phyloP scores from a whole-genome alignment of 768 basidiomycete genomes.

The Pleurotus tuber-regium region DNA sequence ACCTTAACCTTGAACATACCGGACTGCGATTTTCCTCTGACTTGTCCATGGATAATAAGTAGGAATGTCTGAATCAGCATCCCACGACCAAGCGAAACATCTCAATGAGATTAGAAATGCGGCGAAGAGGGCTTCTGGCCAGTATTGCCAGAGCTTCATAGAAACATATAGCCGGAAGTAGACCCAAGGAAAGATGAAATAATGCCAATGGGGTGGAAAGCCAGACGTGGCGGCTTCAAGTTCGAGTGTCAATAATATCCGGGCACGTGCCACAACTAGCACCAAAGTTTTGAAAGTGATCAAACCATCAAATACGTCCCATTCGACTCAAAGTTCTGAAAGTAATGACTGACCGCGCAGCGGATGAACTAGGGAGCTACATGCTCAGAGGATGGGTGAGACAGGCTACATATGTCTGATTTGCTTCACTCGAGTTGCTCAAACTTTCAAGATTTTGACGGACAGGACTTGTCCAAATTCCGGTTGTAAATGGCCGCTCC shows the following conservation, averaged over 20 bases:
- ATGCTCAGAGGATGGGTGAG: conserved; percentile 78
- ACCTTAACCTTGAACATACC: conserved; percentile 36
- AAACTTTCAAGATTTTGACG: conserved; percentile 60
- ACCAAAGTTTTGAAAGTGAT: no score
- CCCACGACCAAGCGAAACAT: conserved; percentile 3
- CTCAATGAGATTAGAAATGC: conserved; percentile 34
- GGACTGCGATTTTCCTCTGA: conserved; percentile 52
- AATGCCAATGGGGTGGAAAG: not conserved
- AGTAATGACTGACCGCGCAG: conserved; percentile 49
- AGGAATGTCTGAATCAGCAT: conserved; percentile 24
- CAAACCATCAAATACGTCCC: no score
- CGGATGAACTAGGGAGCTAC: conserved; percentile 60
- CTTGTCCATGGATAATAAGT: conserved; percentile 42
- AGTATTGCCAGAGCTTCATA: conserved; percentile 52
- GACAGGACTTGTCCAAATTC: conserved; percentile 57
- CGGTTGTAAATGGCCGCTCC: conserved; percentile 64
- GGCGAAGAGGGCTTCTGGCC: conserved; percentile 47
- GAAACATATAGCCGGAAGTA: conserved; percentile 24
- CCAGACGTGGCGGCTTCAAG: conserved; percentile 7
- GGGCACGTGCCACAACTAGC: not conserved
- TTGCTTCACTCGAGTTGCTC: conserved; percentile 5
- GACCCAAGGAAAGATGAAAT: conserved; percentile 5
- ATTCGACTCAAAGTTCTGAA: no score
- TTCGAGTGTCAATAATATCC: no score
- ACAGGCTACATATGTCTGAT: not conserved